These are phyloP conservation scores for Aspergillus glaucus DNA, from an alignment of 2,329 filamentous ascomycete species.

Conservation along the genomic window DNA sequence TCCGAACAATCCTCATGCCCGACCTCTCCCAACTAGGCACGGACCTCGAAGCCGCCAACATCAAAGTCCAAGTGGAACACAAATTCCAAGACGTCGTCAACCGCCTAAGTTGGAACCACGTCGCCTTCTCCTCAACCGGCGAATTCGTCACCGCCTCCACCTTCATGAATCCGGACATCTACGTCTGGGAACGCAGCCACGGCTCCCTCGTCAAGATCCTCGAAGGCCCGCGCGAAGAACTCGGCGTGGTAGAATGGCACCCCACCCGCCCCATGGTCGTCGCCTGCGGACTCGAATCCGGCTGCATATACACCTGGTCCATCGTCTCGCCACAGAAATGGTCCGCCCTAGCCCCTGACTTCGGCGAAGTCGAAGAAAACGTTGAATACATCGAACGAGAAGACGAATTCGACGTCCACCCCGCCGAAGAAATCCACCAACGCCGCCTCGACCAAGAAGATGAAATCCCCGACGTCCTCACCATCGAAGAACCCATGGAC, in stretches of 20 bases:
- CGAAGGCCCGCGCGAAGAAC: conserved; percentile 92
- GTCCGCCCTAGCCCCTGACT: conserved; percentile 94
- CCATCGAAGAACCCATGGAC: conserved; percentile 60
- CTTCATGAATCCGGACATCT: conserved; percentile 97
- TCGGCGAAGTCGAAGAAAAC: conserved; percentile 96
- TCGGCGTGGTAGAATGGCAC: conserved; percentile 97
- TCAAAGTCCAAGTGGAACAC: conserved; percentile 88
- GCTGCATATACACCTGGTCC: conserved; percentile 92
- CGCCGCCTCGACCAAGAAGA: conserved; percentile 85
- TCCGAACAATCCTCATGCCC: conserved; percentile 84
- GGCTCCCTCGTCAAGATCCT: conserved; percentile 94
- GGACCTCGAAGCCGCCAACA: conserved; percentile 71
- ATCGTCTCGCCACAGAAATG: conserved; percentile 92
- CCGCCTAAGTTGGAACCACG: conserved; percentile 90
- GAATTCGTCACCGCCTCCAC: conserved; percentile 96
- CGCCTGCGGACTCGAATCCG: conserved; percentile 86
- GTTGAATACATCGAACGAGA: conserved; percentile 93
- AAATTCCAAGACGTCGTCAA: conserved; percentile 99
- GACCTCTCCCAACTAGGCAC: conserved; percentile 53
- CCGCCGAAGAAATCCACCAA: conserved; percentile 88
- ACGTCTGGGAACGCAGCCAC: conserved; percentile 93
- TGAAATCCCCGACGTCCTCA: conserved; percentile 85
- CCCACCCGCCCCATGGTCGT: conserved; percentile 79
- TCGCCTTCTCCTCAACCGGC: conserved; percentile 86
- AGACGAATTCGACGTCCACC: conserved; percentile 97